phyloP scores from a whole-genome alignment of 176 grass and related monocot genomes.

The Hordeum marinum region DNA sequence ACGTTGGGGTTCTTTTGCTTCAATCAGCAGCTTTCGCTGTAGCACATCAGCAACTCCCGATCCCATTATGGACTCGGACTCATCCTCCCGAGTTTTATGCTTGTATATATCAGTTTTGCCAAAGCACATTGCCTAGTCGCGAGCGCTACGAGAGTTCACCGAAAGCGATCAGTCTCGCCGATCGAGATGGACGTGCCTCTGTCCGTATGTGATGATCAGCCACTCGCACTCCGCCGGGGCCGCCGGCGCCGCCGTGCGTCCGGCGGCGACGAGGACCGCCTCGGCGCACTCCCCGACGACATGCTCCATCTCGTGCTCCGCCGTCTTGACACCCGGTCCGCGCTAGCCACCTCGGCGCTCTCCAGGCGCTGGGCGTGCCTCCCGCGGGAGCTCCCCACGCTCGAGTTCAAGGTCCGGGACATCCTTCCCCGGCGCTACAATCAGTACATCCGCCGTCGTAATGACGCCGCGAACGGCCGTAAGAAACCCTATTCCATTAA shows the following conservation, averaged over 20 bases:
- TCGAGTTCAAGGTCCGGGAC: neutral
- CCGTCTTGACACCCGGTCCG: conserved; percentile 12
- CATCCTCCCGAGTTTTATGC: too few species aligned
- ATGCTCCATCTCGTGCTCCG: neutral
- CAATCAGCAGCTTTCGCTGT: too few species aligned
- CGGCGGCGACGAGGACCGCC: neutral
- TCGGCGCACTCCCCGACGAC: neutral
- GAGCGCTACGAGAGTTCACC: neutral
- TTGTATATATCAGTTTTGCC: too few species aligned
- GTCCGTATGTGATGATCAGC: neutral
- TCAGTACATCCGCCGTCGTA: neutral
- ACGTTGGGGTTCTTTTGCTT: too few species aligned
- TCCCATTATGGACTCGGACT: too few species aligned
- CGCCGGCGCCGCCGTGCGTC: neutral
- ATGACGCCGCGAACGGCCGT: neutral
- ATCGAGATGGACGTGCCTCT: neutral
- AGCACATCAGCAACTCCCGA: too few species aligned
- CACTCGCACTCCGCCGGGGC: neutral
- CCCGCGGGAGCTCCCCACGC: neutral
- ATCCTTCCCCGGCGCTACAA: neutral
- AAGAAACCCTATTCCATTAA: neutral
- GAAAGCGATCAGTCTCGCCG: neutral
- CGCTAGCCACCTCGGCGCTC: conserved; percentile 13
- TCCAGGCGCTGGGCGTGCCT: conserved; percentile 1
- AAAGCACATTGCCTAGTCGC: neutral